A percentile compares a stretch with the other conserved stretches of the same genome.
These are phyloP conservation scores for Heimioporus sp. DNA, from an alignment of 768 basidiomycete species.

Conservation along the genomic window DNA sequence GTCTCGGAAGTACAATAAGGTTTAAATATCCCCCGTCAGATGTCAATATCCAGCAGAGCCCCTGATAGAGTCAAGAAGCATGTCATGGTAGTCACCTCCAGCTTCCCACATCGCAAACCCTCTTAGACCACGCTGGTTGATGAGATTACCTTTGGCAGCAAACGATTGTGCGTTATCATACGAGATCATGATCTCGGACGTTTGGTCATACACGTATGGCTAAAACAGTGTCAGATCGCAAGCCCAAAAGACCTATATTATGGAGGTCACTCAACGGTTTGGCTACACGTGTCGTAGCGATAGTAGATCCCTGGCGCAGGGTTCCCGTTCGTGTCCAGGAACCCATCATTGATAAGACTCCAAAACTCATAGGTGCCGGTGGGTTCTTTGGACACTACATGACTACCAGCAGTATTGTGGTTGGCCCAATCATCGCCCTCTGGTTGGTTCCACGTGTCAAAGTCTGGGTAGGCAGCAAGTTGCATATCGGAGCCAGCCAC, in stretches of 20 bases:
- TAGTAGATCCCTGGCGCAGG: conserved; percentile 47
- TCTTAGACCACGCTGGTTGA: conserved; percentile 48
- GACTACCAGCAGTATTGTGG: conserved; percentile 45
- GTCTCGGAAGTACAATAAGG: neutral
- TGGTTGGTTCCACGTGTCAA: conserved; percentile 41
- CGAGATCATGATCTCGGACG: conserved; percentile 56
- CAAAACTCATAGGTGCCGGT: conserved; percentile 60
- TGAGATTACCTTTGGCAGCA: conserved; percentile 57
- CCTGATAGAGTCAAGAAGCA: conserved; percentile 57
- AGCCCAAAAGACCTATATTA: neutral
- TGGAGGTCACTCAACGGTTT: conserved; percentile 53
- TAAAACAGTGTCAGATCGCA: conserved; percentile 25
- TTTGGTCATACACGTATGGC: conserved; percentile 66
- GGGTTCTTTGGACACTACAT: conserved; percentile 45
- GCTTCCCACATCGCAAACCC: conserved; percentile 77
- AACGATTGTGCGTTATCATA: conserved; percentile 65
- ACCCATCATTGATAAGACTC: conserved; percentile 57
- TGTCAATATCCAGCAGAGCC: neutral
- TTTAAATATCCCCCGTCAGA: neutral
- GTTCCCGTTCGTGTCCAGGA: conserved; percentile 36
- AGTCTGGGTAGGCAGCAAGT: conserved; percentile 49
- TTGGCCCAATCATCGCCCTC: conserved; percentile 58
- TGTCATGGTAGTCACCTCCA: conserved; percentile 60
- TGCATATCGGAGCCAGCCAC: conserved; percentile 29
- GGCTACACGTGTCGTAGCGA: conserved; percentile 64